Base-by-base conservation (phyloP, 805 yeast species). In the Yarrowia divulgata region DNA sequence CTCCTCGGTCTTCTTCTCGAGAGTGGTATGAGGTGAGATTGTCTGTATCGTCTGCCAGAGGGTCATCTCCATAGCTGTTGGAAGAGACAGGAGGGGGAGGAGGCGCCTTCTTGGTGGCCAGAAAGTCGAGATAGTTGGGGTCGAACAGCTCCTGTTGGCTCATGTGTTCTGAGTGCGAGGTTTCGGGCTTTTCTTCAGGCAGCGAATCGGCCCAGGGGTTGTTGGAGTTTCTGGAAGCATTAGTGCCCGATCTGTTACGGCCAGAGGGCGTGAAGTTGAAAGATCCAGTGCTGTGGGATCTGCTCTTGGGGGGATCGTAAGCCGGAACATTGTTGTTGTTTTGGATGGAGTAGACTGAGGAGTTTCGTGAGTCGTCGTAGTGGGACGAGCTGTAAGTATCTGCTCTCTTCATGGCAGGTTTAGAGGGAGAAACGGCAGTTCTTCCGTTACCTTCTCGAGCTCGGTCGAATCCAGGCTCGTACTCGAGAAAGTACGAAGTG, bases 191-290 rank as follows among this genome's bases (percentile, higher is more conserved):
- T 16, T 57, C 63, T 16, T 57, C 63, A 7, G 63, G 63, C 48
- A 57, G 39, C 3, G 63, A 57, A 14, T 57, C 63, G n/a, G 63
- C 63, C 63, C 63, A 57, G 29, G 63, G 63, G 63, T 57, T 57
- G 48, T 57, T 57, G 13, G 63, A 57, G 58, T 50, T 73, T 67
- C 35, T 69, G 50, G 48, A 73, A 49, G 40, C 72, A 62, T 2
- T 73, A 72, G 58, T 73, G 68, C 52, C 69, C 6, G 48, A 40
- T n/a, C 63, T 35, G 37, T 7, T 9, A 1, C 66, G 39, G 14
- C 13, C 9, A 4, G 66, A 34, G 1, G 50, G 34, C 2, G 52
- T 45, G 37, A 57, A n/a, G 35, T 16, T 29, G 48, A 13, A 57
- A 14, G 63, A 42, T 9, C 43, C 48, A 1, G 46, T 40, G 35